Base-by-base conservation (phyloP, 495 filamentous ascomycete genomes). In the Oleoguttula mirabilis region DNA sequence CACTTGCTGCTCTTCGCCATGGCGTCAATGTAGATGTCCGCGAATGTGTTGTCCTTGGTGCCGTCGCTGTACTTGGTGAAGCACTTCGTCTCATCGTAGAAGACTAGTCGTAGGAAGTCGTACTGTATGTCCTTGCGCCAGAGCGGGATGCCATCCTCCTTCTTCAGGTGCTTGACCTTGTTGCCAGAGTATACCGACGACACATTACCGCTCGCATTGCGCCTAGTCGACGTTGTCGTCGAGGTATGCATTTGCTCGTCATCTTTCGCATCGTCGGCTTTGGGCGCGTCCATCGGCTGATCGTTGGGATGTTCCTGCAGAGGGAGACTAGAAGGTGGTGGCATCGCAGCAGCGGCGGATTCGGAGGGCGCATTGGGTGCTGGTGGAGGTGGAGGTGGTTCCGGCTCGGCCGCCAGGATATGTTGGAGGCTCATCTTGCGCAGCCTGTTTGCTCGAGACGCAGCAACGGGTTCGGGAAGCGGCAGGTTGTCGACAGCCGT, bases 1-100 rank as follows among this genome's bases (percentile, higher is more conserved):
- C 88, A 95, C 68, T 98, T 98, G 71, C 85, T 95, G 62, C 90
- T 98, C 63, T 85, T 72, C 5, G 92, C 87, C 90, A 98, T 98
- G 31, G 88, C 85, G 62, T 96, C 88, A 57, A 98, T 85, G 63
- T 98, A 98, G 36, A 96, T 73, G 61, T 98, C 85, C 21, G 90
- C 85, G 56, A 98, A 98, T 50, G 80, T 90, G 56, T 87, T 73
- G 47, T 78, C 77, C 50, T 72, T 72, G 35, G 75, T 70, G 33
- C 69, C 66, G 43, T 86, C 79, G 61, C 82, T 83, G 58, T 69
- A 72, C 55, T 88, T 88, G 52, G 87, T 93, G 60, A 98, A 98
- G 50, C 83, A 84, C n/a, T 66, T 66, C 10, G 72, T 74, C 41
- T 82, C 70, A 59, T 96, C 77, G 56, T 94, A 81, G 62, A 98